Base-by-base conservation (phyloP, 2,329 filamentous ascomycete genomes). In the Fusarium sp. region DNA sequence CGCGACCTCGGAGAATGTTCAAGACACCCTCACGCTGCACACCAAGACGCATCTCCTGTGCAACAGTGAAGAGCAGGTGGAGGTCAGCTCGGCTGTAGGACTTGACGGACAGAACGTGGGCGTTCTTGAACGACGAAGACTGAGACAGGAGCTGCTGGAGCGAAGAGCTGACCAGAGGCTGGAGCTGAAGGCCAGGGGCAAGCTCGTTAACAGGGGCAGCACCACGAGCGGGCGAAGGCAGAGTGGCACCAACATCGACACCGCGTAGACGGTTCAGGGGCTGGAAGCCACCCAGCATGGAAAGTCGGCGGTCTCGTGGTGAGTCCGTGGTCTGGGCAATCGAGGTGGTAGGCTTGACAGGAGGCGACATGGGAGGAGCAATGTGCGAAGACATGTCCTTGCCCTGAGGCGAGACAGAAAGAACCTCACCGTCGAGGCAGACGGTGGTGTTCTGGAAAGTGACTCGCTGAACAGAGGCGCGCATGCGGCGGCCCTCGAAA, bases 41-140 rank as follows among this genome's bases (percentile, higher is more conserved):
- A 56, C 94, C 94, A 19, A 97, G 88, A 30, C 95, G 92, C 94
- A 99, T 98, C 83, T 99, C 96, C 80, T 97, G 93, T 2, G 96
- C 96, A 51, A 99, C 92, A 10, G 95, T 97, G 85, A 99, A 98
- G 50, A 99, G 89, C 65, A 97, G 83, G 80, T 98, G 96, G 51
- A 99, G 86, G 76, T 99, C 95, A 19, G 92, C 87, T 48, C 94
- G 91, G 50, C 85, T 90, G 84, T 98, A 97, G 78, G 97, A 92
- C 77, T 92, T 92, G 72, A 99, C 96, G 1, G 95, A 98, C 49
- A 98, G 84, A 48, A 99, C 92, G 76, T 98, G 93, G 70, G 93
- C 89, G 75, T 93, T 90, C 82, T 94, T 97, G 86, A 98, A 98
- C 0, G 91, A 88, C 4, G 94, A 97, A 57, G 85, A 81, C 73